Base-by-base conservation (phyloP, 2,329 filamentous ascomycete species). In the Xylaria sp. region DNA sequence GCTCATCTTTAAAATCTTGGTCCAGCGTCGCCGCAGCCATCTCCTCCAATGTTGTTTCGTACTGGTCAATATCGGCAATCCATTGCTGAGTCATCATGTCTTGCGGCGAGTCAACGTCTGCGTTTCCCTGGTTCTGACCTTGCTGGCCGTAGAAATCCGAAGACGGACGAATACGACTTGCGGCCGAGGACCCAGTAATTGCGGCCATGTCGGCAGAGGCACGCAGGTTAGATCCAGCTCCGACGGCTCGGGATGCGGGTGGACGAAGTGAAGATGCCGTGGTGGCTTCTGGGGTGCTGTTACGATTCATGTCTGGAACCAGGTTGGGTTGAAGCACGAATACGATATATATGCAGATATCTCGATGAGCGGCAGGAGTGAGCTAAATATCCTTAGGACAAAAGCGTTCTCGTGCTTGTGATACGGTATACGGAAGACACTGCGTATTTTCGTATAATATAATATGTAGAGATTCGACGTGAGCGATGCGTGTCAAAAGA, bases 1-100 rank as follows among this genome's bases (percentile, higher is more conserved):
- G 86, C 79, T 99, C 95, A 78, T 98, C 95, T 82, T 99, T 99
- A 84, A 99, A 99, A 76, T 99, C 95, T 81, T 99, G 95, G 76
- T 99, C 95, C 57, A 98, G 83, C n/a, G 95, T 98, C 28, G 95
- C 95, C 33, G 94, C 94, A 45, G 95, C 95, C 95, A 99, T 99
- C 77, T 99, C 95, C 78, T 98, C 95, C 73, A 99, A 80, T 1
- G 95, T 99, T n/a, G 89, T 96, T 83, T 99, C 95, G 74, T 97
- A 97, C 78, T 98, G 94, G 76, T 99, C 95, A 70, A 99, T 98
- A 73, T 99, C 95, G 59, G 94, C 93, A 72, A 99, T 94, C 95
- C 95, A 99, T 79, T 99, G 94, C 81, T 97, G 94, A 53, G 94
- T 93, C 68, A 94, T 91, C 78, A 94, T 94, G 77, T 98, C 95